Evolutionary conservation across 2,329 filamentous ascomycete genomes (phyloP).

Genomic region (Neopestalotiopsis clavispora): DNA sequence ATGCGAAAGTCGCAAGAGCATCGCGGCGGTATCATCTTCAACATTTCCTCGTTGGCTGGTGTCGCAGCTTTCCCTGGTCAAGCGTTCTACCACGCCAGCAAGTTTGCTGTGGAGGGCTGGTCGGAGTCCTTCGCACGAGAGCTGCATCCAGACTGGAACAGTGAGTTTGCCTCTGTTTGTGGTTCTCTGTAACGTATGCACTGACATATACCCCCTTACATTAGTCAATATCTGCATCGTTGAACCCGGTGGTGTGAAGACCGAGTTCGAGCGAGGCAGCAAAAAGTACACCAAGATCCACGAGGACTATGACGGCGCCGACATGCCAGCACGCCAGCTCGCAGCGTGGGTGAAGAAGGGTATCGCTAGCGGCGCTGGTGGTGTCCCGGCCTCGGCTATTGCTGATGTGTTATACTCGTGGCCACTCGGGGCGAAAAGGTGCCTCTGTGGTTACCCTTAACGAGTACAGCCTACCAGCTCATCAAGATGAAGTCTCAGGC

Average conservation of each 20-base stretch:
- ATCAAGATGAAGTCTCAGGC: background rate
- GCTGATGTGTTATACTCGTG: background rate
- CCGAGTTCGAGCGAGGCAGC: constrained; percentile 21
- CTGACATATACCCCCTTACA: background rate
- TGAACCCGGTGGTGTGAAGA: constrained; percentile 23
- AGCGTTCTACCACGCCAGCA: constrained; percentile 29
- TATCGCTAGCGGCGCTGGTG: background rate
- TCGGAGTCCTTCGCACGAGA: constrained; percentile 27
- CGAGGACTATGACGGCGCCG: constrained; percentile 21
- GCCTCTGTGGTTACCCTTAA: background rate
- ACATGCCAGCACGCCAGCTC: constrained; percentile 18
- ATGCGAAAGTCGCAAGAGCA: background rate
- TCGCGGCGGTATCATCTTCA: constrained; percentile 25
- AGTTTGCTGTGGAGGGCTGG: constrained; percentile 28
- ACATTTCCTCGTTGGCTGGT: constrained; percentile 27
- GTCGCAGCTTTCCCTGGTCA: constrained; percentile 24
- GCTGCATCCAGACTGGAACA: constrained; percentile 26
- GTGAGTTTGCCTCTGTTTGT: constrained; percentile 9
- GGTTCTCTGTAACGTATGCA: too few species aligned
- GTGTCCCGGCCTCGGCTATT: background rate
- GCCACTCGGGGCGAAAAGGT: background rate
- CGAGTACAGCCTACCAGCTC: background rate
- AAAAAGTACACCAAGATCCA: constrained; percentile 21
- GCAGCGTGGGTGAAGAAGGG: background rate
- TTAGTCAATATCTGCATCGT: constrained; percentile 24